Percentiles rank a stretch among this genome's conserved stretches.
Evolutionary conservation across 2,329 filamentous ascomycete species (phyloP).

Genomic region (Fusarium illudens): DNA sequence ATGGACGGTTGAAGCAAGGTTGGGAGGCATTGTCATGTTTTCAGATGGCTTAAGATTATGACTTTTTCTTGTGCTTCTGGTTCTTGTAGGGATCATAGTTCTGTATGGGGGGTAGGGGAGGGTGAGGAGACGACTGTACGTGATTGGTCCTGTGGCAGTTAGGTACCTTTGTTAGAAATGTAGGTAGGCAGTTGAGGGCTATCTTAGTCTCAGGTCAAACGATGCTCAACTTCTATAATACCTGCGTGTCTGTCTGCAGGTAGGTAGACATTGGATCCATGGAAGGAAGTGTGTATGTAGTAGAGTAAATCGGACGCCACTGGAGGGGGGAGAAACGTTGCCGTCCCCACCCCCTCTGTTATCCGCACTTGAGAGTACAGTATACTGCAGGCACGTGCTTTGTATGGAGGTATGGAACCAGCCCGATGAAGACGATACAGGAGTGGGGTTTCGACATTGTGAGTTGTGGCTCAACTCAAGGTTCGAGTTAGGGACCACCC

Average conservation of each 20-base stretch:
- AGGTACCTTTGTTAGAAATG: neutral
- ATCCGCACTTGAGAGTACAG: no score
- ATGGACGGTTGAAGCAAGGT: slow-evolving; percentile 19
- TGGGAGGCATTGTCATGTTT: slow-evolving; percentile 34
- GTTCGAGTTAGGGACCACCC: neutral
- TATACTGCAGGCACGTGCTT: neutral
- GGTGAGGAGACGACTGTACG: slow-evolving; percentile 5
- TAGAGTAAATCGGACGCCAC: neutral
- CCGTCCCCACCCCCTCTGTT: neutral
- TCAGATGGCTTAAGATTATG: slow-evolving; percentile 36
- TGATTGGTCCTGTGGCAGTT: neutral
- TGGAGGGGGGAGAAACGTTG: neutral
- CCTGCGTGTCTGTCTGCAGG: no score
- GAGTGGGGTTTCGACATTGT: neutral
- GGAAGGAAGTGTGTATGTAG: neutral
- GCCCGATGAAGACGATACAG: neutral
- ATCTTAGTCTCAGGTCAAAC: neutral
- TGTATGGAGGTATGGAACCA: neutral
- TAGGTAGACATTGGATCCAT: no score
- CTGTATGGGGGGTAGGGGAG: neutral
- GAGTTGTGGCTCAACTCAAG: slow-evolving; percentile 2
- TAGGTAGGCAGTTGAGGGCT: neutral
- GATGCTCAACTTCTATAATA: neutral
- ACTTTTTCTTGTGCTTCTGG: slow-evolving; percentile 18
- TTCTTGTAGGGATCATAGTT: slow-evolving; percentile 1